Percentiles rank a stretch among this genome's conserved stretches.
Conservation (phyloP, 441 rosid species). For the Erodium moschatum region DNA sequence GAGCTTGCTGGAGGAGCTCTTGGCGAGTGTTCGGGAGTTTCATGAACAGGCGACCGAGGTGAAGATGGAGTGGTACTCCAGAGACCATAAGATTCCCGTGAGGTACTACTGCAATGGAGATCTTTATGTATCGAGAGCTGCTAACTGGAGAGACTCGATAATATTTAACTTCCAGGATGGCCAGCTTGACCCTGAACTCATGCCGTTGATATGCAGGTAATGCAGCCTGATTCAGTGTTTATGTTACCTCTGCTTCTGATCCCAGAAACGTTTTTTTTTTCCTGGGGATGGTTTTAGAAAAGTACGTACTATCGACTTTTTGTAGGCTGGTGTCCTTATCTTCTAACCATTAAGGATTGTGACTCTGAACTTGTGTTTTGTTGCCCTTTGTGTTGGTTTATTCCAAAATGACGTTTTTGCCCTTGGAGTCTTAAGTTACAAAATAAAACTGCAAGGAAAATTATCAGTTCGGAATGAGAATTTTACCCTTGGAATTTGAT, state of each 20-base stretch:
- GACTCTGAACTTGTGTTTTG: no score
- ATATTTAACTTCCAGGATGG: slow-evolving; percentile 39
- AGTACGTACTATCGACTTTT: no score
- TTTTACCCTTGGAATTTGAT: no score
- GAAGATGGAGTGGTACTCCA: slow-evolving; percentile 43
- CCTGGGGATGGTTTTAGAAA: not conserved
- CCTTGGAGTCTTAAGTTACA: no score
- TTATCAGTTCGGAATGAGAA: no score
- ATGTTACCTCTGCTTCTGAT: no score
- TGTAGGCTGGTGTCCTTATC: no score
- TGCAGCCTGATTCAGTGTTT: not conserved
- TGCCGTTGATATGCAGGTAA: slow-evolving; percentile 44
- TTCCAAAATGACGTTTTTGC: no score
- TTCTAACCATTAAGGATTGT: no score
- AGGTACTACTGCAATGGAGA: slow-evolving; percentile 40
- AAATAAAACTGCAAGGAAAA: no score
- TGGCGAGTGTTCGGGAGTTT: slow-evolving; percentile 30
- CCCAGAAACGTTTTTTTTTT: no score
- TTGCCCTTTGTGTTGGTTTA: no score
- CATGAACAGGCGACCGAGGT: slow-evolving; percentile 41
- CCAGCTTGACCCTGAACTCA: slow-evolving; percentile 26
- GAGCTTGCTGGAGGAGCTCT: slow-evolving; percentile 34
- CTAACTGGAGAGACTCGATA: slow-evolving; percentile 43
- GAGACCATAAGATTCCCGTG: slow-evolving; percentile 27
- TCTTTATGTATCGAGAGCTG: slow-evolving; percentile 33